These are phyloP conservation scores for Pleurozium schreberi DNA, from an alignment of 225 moss, liverwort and hornwort species.

Conservation along the genomic window DNA sequence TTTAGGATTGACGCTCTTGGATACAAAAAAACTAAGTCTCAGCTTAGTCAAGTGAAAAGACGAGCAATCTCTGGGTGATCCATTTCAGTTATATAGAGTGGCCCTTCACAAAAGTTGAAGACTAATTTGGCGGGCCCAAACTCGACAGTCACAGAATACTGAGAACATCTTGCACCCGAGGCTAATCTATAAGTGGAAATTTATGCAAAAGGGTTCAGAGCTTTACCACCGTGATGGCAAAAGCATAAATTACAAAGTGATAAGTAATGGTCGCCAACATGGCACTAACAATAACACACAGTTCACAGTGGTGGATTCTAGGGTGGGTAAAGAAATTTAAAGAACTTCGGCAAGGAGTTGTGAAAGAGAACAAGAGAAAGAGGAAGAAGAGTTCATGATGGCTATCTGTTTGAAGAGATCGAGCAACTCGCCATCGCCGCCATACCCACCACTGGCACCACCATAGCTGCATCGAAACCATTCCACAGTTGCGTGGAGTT, in stretches of 20 bases:
- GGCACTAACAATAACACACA: conserved; percentile 13
- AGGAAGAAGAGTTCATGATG: not conserved
- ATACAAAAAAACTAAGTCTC: not conserved
- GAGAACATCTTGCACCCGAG: not conserved
- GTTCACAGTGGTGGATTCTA: conserved; percentile 18
- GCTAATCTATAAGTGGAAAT: not conserved
- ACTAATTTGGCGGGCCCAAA: not conserved
- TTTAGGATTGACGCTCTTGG: not conserved
- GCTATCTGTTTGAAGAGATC: not conserved
- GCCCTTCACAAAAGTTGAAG: not conserved
- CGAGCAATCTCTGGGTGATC: not conserved
- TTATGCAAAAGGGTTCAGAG: conserved; percentile 5
- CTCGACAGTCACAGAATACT: not conserved
- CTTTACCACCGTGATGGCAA: conserved; percentile 8
- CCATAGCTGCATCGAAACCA: not conserved
- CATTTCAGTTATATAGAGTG: not conserved
- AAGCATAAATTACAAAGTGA: conserved; percentile 39
- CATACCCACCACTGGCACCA: not conserved
- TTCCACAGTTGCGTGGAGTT: not conserved
- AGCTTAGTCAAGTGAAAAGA: not conserved
- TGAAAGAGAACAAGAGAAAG: not conserved
- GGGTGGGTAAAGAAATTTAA: not conserved
- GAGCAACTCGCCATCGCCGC: not conserved
- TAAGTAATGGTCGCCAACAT: conserved; percentile 11
- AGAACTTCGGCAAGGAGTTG: conserved; percentile 3